Conservation (phyloP, 2,329 filamentous ascomycete genomes). For the Alternaria burnsii region DNA sequence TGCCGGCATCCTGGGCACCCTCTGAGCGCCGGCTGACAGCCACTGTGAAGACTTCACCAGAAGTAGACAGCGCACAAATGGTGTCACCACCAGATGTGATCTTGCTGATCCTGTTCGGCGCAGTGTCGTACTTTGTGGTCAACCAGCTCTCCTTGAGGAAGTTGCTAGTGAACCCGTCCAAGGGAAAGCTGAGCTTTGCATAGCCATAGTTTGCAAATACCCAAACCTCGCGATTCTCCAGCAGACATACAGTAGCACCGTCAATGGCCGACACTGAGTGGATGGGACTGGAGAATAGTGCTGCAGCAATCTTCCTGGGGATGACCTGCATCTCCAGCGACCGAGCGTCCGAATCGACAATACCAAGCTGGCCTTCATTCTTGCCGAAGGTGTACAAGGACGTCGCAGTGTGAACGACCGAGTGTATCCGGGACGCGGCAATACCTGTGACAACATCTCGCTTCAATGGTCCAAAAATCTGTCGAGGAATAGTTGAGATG, state of each 20-base stretch:
- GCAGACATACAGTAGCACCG: conserved; percentile 82
- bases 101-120: conserved; percentile 74
- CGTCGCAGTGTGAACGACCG: conserved; percentile 81
- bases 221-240: conserved; percentile 88
- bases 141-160: conserved; percentile 72
- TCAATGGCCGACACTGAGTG: conserved; percentile 87
- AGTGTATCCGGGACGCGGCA: conserved; percentile 90
- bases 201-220: conserved; percentile 97
- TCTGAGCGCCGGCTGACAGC: conserved; percentile 75
- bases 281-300: conserved; percentile 77
- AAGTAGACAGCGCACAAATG: conserved; percentile 84
- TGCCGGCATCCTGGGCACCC: conserved; percentile 61
- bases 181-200: conserved; percentile 84
- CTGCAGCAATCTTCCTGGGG: conserved; percentile 88
- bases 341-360: conserved; percentile 93
- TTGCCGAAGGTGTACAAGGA: conserved; percentile 94
- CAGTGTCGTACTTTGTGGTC: conserved; percentile 70
- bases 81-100: conserved; percentile 89
- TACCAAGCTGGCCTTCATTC: conserved; percentile 90
- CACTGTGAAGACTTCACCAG: conserved; percentile 88
- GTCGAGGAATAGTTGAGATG: conserved; percentile 80
- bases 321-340: conserved; percentile 84
- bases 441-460: conserved; percentile 82
- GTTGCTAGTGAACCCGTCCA: conserved; percentile 75
- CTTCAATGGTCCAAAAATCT: conserved; percentile 91